phyloP scores from a whole-genome alignment of 2,329 filamentous ascomycete species.

The Aspergillus novoparasiticus region DNA sequence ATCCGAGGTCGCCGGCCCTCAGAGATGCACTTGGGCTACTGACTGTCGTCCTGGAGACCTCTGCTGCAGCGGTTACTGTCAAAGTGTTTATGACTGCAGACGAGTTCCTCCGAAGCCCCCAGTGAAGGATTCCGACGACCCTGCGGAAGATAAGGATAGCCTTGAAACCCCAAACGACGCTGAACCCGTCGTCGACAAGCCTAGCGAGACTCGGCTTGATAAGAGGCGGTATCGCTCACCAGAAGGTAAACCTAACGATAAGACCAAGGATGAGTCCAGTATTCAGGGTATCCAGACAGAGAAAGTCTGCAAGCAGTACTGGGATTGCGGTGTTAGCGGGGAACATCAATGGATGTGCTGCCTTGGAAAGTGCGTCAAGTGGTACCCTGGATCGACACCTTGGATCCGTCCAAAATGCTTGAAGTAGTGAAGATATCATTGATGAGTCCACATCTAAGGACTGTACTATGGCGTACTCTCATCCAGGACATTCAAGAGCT shows the following conservation, averaged over 20 bases:
- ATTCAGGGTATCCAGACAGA: background rate
- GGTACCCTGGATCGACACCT: background rate
- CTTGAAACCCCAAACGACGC: background rate
- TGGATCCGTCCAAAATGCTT: background rate
- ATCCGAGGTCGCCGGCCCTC: background rate
- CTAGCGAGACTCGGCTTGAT: background rate
- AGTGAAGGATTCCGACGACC: background rate
- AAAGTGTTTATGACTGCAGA: background rate
- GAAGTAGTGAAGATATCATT: background rate
- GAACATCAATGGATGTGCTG: constrained; percentile 1
- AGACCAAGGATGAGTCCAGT: background rate
- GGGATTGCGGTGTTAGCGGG: background rate
- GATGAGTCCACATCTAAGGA: background rate
- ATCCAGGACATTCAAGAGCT: background rate
- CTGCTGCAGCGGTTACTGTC: background rate
- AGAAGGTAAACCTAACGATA: background rate
- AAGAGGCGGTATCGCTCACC: background rate
- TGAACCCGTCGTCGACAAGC: background rate
- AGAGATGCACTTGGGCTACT: background rate
- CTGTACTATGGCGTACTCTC: background rate
- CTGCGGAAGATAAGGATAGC: background rate
- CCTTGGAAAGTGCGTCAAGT: background rate
- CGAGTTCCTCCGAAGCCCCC: background rate
- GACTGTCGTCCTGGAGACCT: background rate
- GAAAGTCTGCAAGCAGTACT: background rate